phyloP scores from a whole-genome alignment of 1,284 basidiomycete genomes.

The Ustilago tritici region DNA sequence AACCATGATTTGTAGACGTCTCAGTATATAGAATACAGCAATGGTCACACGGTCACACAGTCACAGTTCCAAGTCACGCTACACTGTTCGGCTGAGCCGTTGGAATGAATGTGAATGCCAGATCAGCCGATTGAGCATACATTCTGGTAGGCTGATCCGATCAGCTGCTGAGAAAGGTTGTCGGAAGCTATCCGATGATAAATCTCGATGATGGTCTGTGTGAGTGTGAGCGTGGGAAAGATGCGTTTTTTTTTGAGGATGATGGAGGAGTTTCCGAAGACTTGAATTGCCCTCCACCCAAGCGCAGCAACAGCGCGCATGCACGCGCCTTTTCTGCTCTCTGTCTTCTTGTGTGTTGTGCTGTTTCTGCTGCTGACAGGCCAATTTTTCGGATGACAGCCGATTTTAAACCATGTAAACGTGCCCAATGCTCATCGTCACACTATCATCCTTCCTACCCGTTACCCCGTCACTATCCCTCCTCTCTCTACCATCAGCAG shows the following conservation, averaged over 20 bases:
- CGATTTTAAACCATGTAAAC: background rate
- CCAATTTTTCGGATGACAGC: conserved; percentile 4
- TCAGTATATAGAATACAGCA: background rate
- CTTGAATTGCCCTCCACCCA: conserved; percentile 15
- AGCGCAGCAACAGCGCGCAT: conserved; percentile 7
- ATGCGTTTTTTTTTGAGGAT: background rate
- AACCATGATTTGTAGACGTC: background rate
- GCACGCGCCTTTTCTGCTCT: conserved; percentile 1
- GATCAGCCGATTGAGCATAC: background rate
- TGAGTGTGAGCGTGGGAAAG: background rate
- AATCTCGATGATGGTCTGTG: background rate
- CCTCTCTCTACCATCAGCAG: background rate
- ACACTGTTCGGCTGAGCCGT: background rate
- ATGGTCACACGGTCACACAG: background rate
- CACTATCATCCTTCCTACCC: background rate
- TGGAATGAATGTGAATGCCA: background rate
- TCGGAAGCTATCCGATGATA: background rate
- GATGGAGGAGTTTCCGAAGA: background rate
- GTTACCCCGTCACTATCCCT: background rate
- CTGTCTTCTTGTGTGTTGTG: background rate
- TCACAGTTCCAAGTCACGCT: background rate
- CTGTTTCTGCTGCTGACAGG: conserved; percentile 1
- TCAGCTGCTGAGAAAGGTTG: background rate
- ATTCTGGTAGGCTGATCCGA: background rate
- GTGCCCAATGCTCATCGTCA: conserved; percentile 2